phyloP scores from a whole-genome alignment of 2,329 filamentous ascomycete genomes.

The Onygenales sp. region DNA sequence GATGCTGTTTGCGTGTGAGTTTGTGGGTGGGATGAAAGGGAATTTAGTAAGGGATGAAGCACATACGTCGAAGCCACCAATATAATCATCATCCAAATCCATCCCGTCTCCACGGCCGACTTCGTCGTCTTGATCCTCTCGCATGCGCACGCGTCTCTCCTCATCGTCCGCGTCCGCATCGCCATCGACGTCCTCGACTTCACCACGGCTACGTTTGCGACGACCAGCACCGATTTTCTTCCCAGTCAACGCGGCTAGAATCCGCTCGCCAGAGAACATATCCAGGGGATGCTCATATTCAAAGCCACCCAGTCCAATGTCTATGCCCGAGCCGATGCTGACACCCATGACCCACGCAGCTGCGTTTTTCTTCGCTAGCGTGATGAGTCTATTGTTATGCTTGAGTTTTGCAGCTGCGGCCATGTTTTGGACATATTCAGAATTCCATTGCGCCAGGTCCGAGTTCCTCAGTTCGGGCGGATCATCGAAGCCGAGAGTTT shows the following conservation, averaged over 20 bases:
- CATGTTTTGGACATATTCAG: conserved; percentile 54
- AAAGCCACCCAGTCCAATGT: conserved; percentile 34
- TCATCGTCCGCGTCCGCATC: conserved; percentile 13
- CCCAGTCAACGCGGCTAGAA: conserved; percentile 42
- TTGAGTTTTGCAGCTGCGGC: conserved; percentile 36
- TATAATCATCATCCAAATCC: conserved; percentile 19
- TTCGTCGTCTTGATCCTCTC: conserved; percentile 24
- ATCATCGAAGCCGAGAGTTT: conserved; percentile 39
- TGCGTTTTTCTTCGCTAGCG: conserved; percentile 53
- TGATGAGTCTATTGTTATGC: conserved; percentile 28
- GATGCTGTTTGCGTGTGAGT: background rate
- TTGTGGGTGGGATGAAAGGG: background rate
- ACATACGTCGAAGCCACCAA: conserved; percentile 29
- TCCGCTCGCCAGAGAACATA: conserved; percentile 47
- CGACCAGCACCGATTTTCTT: conserved; percentile 12
- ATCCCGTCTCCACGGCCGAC: conserved; percentile 20
- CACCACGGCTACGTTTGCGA: conserved; percentile 21
- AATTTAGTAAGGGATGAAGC: background rate
- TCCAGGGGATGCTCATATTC: conserved; percentile 42
- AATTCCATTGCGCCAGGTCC: conserved; percentile 49
- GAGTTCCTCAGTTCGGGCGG: conserved; percentile 45
- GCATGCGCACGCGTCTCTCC: conserved; percentile 29
- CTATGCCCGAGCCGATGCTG: conserved; percentile 45
- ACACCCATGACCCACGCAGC: conserved; percentile 49
- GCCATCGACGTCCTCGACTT: conserved; percentile 15